Base-by-base conservation (phyloP, 2,329 filamentous ascomycete genomes). In the Neofusicoccum sp. region DNA sequence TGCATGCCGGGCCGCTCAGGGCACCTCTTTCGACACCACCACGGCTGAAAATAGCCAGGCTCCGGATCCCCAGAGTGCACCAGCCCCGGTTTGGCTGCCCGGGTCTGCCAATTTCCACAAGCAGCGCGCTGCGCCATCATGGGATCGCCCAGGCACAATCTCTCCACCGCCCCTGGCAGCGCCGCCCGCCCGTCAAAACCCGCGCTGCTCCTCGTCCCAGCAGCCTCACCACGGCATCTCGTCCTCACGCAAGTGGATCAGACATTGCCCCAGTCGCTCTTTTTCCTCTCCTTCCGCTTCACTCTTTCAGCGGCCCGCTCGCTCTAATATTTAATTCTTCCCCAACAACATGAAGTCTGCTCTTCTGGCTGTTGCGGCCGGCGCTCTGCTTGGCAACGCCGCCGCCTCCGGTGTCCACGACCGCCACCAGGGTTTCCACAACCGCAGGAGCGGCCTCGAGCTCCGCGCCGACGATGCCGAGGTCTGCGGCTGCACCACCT, bases 231-330 rank as follows among this genome's bases (percentile, higher is more conserved):
- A 52, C 59, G 59, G 59, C 59, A 61, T 50, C 34, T 52, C 16
- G 41, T 8, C 37, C 43, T 43, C 52, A 36, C 44, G 49, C 39
- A 49, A 56, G 36, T 43, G 47, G 34, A 29, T 22, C 22, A 33
- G 50, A 36, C 34, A 14, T 36, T 59, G 61, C 44, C 61, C 45
- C 54, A 62, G 62, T 64, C 62, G 49, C 58, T 64, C 62, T 54
- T 64, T 64, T 61, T 28, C 48, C 43, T 44, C n/a, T 44, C 36
- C 39, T 73, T 89, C 88, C 88, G 89, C 89, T 91, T 91, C 89
- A 92, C 87, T 92, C 91, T 78, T 92, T 93, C 81, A 93, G 90
- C 90, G 90, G 90, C 86, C 89, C 82, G 91, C 88, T 80, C 90
- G 89, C 77, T 68, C 74, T 65, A 64, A 61, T 66, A 58, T 49